phyloP scores from a whole-genome alignment of 331 rosid species.

The Malus hybrid region DNA sequence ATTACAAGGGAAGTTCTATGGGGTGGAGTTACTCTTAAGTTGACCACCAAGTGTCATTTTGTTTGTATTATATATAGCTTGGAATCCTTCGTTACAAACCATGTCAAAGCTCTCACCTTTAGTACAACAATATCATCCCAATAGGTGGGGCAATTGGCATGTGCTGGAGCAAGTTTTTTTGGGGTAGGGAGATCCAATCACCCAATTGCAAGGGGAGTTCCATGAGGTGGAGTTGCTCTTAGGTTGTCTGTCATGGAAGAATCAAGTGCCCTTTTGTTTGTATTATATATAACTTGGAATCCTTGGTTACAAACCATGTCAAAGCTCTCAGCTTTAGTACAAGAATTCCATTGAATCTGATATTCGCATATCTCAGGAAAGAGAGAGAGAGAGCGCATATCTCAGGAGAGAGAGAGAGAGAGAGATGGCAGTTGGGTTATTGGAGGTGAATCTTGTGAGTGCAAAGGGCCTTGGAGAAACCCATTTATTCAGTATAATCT shows the following conservation, averaged over 20 bases:
- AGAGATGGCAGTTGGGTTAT: constrained; percentile 56
- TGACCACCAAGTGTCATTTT: background rate
- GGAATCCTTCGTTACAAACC: background rate
- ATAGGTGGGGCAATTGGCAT: no score
- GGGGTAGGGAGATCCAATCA: no score
- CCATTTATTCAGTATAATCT: constrained; percentile 54
- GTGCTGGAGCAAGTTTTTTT: no score
- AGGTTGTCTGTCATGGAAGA: background rate
- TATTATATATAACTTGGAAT: background rate
- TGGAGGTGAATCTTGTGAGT: constrained; percentile 63
- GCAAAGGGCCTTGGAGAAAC: constrained; percentile 58
- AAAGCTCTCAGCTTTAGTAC: background rate
- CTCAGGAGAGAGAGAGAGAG: background rate
- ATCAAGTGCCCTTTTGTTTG: background rate
- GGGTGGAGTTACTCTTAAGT: background rate
- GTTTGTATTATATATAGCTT: background rate
- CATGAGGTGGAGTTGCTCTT: background rate
- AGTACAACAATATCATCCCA: background rate
- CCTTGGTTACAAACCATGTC: background rate
- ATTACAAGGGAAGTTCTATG: no score
- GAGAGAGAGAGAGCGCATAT: background rate
- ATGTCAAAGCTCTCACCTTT: background rate
- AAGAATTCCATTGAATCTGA: background rate
- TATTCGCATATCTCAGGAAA: background rate
- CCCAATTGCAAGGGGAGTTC: no score